Percentiles rank a stretch among this genome's conserved stretches.
Evolutionary conservation across 805 yeast species (phyloP).

Genomic region (Sugiyamaella marilandica): DNA sequence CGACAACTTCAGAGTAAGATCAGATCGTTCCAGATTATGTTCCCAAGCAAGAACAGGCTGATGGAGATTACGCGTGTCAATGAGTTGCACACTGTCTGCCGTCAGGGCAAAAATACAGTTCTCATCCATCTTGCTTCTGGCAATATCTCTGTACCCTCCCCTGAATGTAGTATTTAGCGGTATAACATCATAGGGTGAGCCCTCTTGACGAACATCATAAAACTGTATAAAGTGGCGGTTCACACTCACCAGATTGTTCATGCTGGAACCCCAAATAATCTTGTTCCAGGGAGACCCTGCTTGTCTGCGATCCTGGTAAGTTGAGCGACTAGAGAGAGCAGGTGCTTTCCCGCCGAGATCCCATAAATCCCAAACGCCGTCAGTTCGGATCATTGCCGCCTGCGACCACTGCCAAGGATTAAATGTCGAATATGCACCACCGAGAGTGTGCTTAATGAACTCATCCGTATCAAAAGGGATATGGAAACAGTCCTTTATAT

Average conservation of each 20-base stretch:
- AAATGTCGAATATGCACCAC: constrained; percentile 35
- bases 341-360: constrained; percentile 17
- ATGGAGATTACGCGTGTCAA: constrained; percentile 36
- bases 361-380: constrained; percentile 42
- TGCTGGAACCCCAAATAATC: constrained; percentile 1
- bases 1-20: constrained; percentile 46
- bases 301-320: background rate
- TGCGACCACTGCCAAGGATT: constrained; percentile 32
- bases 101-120: constrained; percentile 53
- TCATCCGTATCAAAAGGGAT: background rate
- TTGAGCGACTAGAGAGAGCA: no score
- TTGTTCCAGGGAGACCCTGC: constrained; percentile 13
- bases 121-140: constrained; percentile 20
- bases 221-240: constrained; percentile 15
- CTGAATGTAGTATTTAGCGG: background rate
- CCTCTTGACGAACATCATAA: constrained; percentile 4
- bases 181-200: constrained; percentile 13
- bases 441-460: constrained; percentile 1
- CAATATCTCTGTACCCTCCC: constrained; percentile 12
- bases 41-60: constrained; percentile 63
- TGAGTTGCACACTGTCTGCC: constrained; percentile 58
- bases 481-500: background rate
- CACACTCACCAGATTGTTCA: constrained; percentile 15
- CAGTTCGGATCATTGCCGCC: constrained; percentile 38
- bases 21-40: constrained; percentile 55